phyloP scores from a whole-genome alignment of 106 monocot genomes.

The Agapanthus africanus region DNA sequence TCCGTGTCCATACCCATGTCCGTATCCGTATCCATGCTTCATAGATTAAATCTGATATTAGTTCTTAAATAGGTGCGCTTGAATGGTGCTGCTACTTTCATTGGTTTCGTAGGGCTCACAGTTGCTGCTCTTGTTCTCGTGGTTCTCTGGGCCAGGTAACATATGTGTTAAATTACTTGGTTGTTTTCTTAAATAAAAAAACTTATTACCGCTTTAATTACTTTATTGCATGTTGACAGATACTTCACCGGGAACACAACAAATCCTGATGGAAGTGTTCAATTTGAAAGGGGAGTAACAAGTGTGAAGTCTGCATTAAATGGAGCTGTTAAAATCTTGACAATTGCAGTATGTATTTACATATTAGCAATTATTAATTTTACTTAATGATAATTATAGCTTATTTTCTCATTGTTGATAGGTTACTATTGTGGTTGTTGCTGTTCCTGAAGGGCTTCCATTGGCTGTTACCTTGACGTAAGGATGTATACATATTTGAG shows the following conservation, averaged over 20 bases:
- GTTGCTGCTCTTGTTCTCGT: constrained; percentile 74
- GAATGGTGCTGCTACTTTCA: constrained; percentile 96
- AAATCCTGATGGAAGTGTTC: constrained; percentile 58
- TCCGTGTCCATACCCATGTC: no score
- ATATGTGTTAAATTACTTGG: not conserved
- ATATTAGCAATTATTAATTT: not conserved
- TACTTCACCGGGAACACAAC: constrained; percentile 49
- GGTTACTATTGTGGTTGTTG: constrained; percentile 75
- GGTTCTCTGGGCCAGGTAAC: constrained; percentile 69
- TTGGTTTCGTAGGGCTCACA: constrained; percentile 72
- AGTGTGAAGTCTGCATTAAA: constrained; percentile 30
- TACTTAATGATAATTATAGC: no score
- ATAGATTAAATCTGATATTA: no score
- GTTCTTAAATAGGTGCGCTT: constrained; percentile 64
- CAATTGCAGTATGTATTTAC: constrained; percentile 51
- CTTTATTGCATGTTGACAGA: constrained; percentile 17
- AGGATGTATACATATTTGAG: constrained; percentile 7
- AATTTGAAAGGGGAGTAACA: constrained; percentile 45
- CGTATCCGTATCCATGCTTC: no score
- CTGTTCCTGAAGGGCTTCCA: constrained; percentile 74
- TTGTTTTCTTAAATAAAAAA: not conserved
- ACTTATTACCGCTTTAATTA: not conserved
- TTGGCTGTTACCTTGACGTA: constrained; percentile 89
- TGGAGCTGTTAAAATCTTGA: constrained; percentile 48
- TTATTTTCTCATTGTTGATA: constrained; percentile 10